A percentile compares a stretch with the other conserved stretches of the same genome.
Conservation (phyloP, 257 asterid species). For the Penstemon newberryi region DNA sequence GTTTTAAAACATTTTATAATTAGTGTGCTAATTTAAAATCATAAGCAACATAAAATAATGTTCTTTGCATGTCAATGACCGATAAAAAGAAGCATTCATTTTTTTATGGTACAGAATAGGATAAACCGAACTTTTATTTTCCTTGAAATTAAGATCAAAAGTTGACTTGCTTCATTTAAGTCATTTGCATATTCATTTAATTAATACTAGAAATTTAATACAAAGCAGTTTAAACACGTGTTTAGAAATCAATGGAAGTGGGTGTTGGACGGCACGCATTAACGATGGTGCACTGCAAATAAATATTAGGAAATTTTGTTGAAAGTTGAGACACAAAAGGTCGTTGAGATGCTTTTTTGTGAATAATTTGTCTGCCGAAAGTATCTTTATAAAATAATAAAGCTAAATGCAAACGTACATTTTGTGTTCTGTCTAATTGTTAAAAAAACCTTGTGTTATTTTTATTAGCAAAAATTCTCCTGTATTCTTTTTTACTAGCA, state of each 20-base stretch:
- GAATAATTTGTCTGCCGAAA: neutral
- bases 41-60: too few species aligned
- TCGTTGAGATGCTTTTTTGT: neutral
- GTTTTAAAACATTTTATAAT: too few species aligned
- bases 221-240: neutral
- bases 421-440: too few species aligned
- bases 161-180: slow-evolving; percentile 20
- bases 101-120: neutral
- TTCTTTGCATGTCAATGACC: neutral
- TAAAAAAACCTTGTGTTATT: too few species aligned
- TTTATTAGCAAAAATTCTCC: too few species aligned
- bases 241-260: slow-evolving; percentile 1
- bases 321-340: neutral
- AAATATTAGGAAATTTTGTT: neutral
- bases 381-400: neutral
- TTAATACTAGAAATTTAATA: neutral
- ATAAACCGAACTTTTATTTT: neutral
- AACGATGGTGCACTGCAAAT: slow-evolving; percentile 10
- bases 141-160: neutral
- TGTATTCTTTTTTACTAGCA: too few species aligned
- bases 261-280: slow-evolving; percentile 32
- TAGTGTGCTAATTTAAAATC: too few species aligned
- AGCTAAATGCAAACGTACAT: too few species aligned
- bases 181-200: neutral
- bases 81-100: neutral